phyloP scores from a whole-genome alignment of 148 eudicot species.

The Persicaria tinctoria region DNA sequence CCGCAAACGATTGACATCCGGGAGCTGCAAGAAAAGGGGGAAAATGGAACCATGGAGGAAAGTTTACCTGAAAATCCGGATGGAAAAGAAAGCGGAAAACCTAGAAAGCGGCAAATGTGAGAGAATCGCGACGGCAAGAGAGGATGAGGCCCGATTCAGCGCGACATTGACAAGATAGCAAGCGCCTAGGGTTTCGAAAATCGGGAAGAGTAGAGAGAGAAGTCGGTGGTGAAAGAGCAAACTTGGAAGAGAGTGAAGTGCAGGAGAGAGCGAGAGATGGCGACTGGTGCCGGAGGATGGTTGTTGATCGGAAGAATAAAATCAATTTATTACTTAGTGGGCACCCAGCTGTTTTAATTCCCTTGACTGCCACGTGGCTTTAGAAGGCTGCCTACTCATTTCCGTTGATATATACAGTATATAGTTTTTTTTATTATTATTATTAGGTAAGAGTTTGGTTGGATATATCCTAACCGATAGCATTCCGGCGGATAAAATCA shows the following conservation, averaged over 20 bases:
- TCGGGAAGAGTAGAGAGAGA: background rate
- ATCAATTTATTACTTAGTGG: background rate
- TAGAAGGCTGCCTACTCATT: background rate
- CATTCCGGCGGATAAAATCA: no score
- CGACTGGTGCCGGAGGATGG: background rate
- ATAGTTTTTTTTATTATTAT: no score
- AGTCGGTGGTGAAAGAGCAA: background rate
- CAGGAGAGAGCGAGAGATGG: background rate
- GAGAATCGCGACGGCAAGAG: background rate
- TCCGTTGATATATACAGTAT: no score
- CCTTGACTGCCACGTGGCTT: background rate
- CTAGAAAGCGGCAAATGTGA: background rate
- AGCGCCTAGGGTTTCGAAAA: conserved; percentile 9
- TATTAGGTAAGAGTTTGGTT: no score
- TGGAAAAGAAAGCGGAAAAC: background rate
- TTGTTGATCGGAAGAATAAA: conserved; percentile 5
- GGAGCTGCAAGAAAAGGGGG: background rate
- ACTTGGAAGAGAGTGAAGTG: background rate
- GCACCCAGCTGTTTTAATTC: background rate
- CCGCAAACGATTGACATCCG: background rate
- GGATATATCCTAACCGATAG: no score
- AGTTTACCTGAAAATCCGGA: background rate
- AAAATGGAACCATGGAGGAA: background rate
- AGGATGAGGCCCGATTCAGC: background rate
- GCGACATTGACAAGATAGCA: background rate